Percentiles rank a stretch among this genome's conserved stretches.
phyloP scores from a whole-genome alignment of 495 filamentous ascomycete species.

The Jackrogersella minutella region DNA sequence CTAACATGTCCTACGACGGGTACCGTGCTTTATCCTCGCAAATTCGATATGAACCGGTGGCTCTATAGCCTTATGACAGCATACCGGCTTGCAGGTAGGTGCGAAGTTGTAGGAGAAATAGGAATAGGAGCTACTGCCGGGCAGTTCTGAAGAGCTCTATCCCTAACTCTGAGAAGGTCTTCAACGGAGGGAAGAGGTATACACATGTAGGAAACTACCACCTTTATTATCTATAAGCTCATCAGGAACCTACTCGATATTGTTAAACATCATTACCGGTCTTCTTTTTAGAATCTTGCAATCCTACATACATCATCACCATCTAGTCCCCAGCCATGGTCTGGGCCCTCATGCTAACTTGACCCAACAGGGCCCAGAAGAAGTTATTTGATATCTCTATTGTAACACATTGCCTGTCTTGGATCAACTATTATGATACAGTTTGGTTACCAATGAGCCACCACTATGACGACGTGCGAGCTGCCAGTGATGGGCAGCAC shows the following conservation, averaged over 20 bases:
- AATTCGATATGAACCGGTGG: no score
- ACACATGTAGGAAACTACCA: not conserved
- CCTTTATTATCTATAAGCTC: not conserved
- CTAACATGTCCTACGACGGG: no score
- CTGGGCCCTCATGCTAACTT: conserved; percentile 26
- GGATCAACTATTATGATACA: conserved; percentile 7
- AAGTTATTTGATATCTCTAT: conserved; percentile 16
- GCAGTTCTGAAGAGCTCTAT: not conserved
- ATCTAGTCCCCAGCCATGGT: conserved; percentile 16
- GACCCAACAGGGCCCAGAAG: conserved; percentile 20
- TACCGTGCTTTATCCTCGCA: no score
- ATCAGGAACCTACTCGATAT: not conserved
- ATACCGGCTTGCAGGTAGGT: no score
- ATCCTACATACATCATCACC: conserved; percentile 11
- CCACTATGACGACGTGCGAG: conserved; percentile 21
- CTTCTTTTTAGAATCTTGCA: not conserved
- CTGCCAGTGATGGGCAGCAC: conserved; percentile 22
- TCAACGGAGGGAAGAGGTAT: not conserved
- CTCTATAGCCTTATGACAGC: no score
- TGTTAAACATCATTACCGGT: not conserved
- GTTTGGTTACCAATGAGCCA: conserved; percentile 32
- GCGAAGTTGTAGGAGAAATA: not conserved
- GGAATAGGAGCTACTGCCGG: not conserved
- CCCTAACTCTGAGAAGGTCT: not conserved
- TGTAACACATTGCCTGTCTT: conserved; percentile 16